Evolutionary conservation across 108 stramenopile species (phyloP), one percentile per base, ranked within the genome.

Genomic region (Fragilariopsis cylindrus): DNA sequence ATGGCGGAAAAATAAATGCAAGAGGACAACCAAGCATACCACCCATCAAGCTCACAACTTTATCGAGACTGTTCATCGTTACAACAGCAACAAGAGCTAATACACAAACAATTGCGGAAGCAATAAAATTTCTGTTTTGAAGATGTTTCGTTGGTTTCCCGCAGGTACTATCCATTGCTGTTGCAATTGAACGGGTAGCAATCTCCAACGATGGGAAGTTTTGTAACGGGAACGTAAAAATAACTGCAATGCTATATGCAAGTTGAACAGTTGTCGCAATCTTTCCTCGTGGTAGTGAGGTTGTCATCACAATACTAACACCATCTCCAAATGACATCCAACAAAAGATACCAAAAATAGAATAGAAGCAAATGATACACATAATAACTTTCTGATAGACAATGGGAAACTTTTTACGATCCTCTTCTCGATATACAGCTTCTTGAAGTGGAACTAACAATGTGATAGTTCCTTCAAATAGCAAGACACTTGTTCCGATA

Each of bases 201-300:
- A 92, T 83, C 76, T 90, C 84, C 75, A 92, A 50, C 43, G 91
- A 86, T 39, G 91, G 91, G 67, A 88, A 92, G 72, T 80, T 79
- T 73, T 92, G 91, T 7, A 92, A 68, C 47, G 91, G 91, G 77
- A 92, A 92, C 2, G 90, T 89, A 50, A 91, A 88, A 15, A 87
- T 70, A 5, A 91, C 90, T 4, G 90, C 90, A 3, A 88, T 46
- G 40, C 82, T 83, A 70, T 91, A 91, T 11, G 86, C 87, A 42
- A 91, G 60, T 68, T 91, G 90, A 7, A 91, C 83, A 12, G 74
- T 83, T 12, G 85, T 86, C 16, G 89, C 87, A 30, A 83, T 12
- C 7, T 15, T 75, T 19, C 87, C 85, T 11, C 57, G 41, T 0
- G 86, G 89, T 7, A 90, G 71, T 47, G 81, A 84, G 7, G 89